phyloP scores from a whole-genome alignment of 768 basidiomycete species.

The Suillus paluster region DNA sequence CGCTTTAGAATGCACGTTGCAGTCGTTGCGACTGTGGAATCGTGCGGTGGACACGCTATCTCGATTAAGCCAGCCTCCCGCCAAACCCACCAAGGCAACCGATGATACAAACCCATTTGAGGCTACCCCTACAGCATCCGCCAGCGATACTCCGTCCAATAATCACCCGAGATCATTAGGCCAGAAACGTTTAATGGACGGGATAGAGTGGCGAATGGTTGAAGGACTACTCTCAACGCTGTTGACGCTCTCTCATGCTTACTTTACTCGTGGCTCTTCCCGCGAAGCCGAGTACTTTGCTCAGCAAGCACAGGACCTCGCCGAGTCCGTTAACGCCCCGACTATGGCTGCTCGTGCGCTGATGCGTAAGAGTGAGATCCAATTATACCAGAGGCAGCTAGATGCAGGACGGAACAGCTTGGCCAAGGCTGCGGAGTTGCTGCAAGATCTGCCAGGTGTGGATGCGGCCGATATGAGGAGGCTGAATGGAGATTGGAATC shows the following conservation, averaged over 20 bases:
- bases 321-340: slow-evolving; percentile 67
- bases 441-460: slow-evolving; percentile 52
- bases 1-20: slow-evolving; percentile 62
- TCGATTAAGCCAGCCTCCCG: slow-evolving; percentile 53
- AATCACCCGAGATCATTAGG: slow-evolving; percentile 27
- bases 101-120: slow-evolving; percentile 61
- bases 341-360: slow-evolving; percentile 68
- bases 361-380: slow-evolving; percentile 69
- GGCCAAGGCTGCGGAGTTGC: slow-evolving; percentile 48
- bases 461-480: slow-evolving; percentile 64
- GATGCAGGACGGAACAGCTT: slow-evolving; percentile 62
- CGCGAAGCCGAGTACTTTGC: slow-evolving; percentile 87
- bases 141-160: slow-evolving; percentile 45
- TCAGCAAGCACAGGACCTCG: slow-evolving; percentile 75
- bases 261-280: slow-evolving; percentile 76
- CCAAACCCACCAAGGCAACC: slow-evolving; percentile 24
- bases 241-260: slow-evolving; percentile 66
- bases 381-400: slow-evolving; percentile 63
- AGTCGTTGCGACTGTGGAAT: slow-evolving; percentile 80
- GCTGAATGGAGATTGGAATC: slow-evolving; percentile 56
- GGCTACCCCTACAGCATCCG: slow-evolving; percentile 35
- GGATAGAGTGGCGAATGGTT: slow-evolving; percentile 76
- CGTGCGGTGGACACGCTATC: slow-evolving; percentile 72
- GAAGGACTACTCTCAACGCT: slow-evolving; percentile 71
- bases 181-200: slow-evolving; percentile 44